A percentile compares a stretch with the other conserved stretches of the same genome.
These are phyloP conservation scores for Metschnikowia anglica DNA, from an alignment of 805 yeast genomes.

Conservation along the genomic window DNA sequence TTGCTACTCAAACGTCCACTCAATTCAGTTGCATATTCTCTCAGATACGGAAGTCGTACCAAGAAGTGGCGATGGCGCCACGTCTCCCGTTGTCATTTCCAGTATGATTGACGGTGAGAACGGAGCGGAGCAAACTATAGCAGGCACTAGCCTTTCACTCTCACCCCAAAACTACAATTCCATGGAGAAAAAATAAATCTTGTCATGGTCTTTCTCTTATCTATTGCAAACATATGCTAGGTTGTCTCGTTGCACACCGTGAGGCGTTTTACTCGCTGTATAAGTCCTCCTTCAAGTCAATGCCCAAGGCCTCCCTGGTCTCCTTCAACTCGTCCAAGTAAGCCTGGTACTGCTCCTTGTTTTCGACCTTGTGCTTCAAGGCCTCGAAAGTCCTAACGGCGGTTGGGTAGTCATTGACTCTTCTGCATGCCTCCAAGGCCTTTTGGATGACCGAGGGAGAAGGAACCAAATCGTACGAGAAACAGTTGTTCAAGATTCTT, in stretches of 20 bases:
- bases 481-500: conserved; percentile 96
- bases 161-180: too few species aligned
- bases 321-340: conserved; percentile 93
- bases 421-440: conserved; percentile 96
- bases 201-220: not conserved
- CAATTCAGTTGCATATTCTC: too few species aligned
- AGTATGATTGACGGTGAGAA: too few species aligned
- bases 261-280: conserved; percentile 34
- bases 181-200: not conserved
- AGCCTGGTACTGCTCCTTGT: conserved; percentile 89
- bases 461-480: conserved; percentile 97
- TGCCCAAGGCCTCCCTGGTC: conserved; percentile 87
- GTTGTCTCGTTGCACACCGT: conserved; percentile 1
- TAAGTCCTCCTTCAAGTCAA: conserved; percentile 89
- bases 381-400: conserved; percentile 99
- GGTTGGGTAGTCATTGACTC: conserved; percentile 98
- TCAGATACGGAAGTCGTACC: too few species aligned
- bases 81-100: too few species aligned
- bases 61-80: too few species aligned
- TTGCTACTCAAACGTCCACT: too few species aligned
- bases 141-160: too few species aligned
- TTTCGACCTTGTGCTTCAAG: conserved; percentile 93
- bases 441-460: conserved; percentile 94
- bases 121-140: too few species aligned
- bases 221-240: conserved; percentile 11